Evolutionary conservation across 2,329 filamentous ascomycete genomes (phyloP).

Genomic region (Verticillium nonalfalfae): DNA sequence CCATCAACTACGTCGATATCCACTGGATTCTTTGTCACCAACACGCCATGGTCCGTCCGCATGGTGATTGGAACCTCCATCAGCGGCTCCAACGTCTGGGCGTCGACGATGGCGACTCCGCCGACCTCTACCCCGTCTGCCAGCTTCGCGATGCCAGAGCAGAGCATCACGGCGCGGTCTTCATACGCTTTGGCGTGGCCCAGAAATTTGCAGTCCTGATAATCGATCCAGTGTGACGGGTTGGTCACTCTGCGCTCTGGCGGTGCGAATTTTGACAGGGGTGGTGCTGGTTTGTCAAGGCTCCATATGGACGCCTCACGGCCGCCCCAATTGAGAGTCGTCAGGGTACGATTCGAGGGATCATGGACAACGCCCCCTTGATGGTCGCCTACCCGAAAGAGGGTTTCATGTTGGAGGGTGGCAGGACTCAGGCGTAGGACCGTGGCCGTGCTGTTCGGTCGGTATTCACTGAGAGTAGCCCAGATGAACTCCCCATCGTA

Average conservation of each 20-base stretch:
- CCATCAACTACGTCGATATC: conserved; percentile 36
- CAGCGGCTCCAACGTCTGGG: conserved; percentile 34
- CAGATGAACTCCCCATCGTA: conserved; percentile 40
- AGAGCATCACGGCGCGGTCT: conserved; percentile 37
- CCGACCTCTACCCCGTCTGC: conserved; percentile 25
- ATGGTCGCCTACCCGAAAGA: conserved; percentile 33
- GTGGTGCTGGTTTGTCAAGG: conserved; percentile 9
- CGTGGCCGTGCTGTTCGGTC: conserved; percentile 38
- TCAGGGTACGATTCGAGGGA: conserved; percentile 22
- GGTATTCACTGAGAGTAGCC: conserved; percentile 38
- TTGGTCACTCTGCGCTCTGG: conserved; percentile 22
- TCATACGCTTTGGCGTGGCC: conserved; percentile 28
- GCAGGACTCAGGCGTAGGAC: conserved; percentile 30
- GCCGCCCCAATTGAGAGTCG: conserved; percentile 39
- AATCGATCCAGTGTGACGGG: conserved; percentile 38
- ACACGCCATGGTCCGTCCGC: conserved; percentile 25
- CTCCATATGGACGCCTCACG: conserved; percentile 31
- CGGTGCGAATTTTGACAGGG: conserved; percentile 13
- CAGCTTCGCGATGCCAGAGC: conserved; percentile 35
- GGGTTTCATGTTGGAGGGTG: conserved; percentile 23
- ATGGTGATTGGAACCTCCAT: conserved; percentile 38
- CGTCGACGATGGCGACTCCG: conserved; percentile 40
- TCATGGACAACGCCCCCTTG: conserved; percentile 40
- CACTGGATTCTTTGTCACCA: conserved; percentile 41
- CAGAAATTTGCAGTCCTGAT: conserved; percentile 46